phyloP scores from a whole-genome alignment of 305 asterid species.

The Fraxinus nigra region DNA sequence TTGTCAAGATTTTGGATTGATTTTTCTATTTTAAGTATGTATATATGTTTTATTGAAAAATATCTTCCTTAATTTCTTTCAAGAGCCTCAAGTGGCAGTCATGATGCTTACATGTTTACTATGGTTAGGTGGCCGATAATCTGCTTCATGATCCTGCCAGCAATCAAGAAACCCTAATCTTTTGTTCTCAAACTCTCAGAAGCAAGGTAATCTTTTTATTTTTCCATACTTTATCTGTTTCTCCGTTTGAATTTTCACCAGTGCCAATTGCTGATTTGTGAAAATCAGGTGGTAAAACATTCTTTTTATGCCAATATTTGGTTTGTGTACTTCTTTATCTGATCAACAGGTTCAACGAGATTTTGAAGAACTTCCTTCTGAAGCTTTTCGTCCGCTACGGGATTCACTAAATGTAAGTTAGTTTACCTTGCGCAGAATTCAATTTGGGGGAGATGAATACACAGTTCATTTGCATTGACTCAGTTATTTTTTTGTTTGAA shows the following conservation, averaged over 20 bases:
- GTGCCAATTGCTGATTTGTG: neutral
- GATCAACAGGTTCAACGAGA: slow-evolving; percentile 90
- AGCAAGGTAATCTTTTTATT: slow-evolving; percentile 69
- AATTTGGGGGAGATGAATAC: neutral
- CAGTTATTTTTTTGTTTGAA: neutral
- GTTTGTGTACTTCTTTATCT: slow-evolving; percentile 19
- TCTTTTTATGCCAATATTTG: slow-evolving; percentile 23
- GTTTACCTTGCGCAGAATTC: slow-evolving; percentile 13
- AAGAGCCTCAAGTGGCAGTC: neutral
- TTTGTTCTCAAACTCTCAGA: slow-evolving; percentile 98
- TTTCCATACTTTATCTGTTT: neutral
- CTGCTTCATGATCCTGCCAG: slow-evolving; percentile 91
- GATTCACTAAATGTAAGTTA: slow-evolving; percentile 84
- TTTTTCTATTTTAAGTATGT: neutral
- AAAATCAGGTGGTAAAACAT: neutral
- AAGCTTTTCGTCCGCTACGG: slow-evolving; percentile 83
- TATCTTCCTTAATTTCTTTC: neutral
- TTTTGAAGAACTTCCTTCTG: slow-evolving; percentile 96
- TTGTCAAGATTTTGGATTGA: neutral
- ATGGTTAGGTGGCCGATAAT: slow-evolving; percentile 91
- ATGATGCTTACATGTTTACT: slow-evolving; percentile 20
- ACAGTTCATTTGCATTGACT: neutral
- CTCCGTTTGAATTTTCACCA: neutral
- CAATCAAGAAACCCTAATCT: slow-evolving; percentile 86
- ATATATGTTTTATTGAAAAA: neutral